phyloP scores from a whole-genome alignment of 192 early-diverging fungal species.

The Coemansia sp. region DNA sequence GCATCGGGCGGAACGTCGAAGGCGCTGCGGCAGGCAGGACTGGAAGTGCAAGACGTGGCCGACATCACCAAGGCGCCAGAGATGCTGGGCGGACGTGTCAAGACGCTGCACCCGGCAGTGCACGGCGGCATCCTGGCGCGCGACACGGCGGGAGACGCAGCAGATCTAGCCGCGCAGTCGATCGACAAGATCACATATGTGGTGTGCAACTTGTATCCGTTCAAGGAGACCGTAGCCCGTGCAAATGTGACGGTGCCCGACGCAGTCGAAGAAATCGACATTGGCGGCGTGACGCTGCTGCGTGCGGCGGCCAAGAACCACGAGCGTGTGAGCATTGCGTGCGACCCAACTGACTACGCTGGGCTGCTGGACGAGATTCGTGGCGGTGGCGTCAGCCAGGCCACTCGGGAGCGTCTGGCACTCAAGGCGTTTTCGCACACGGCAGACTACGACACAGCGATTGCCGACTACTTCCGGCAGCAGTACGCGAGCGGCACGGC shows the following conservation, averaged over 20 bases:
- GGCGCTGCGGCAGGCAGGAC: slow-evolving; percentile 81
- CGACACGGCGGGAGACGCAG: slow-evolving; percentile 75
- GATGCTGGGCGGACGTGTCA: slow-evolving; percentile 98
- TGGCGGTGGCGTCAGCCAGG: slow-evolving; percentile 62
- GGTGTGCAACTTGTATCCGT: slow-evolving; percentile 98
- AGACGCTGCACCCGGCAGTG: slow-evolving; percentile 97
- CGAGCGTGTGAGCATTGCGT: slow-evolving; percentile 85
- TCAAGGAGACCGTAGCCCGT: slow-evolving; percentile 90
- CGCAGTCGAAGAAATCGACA: slow-evolving; percentile 98
- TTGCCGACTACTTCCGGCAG: slow-evolving; percentile 91
- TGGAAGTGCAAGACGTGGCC: slow-evolving; percentile 91
- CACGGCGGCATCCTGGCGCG: slow-evolving; percentile 97
- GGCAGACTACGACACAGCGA: slow-evolving; percentile 92
- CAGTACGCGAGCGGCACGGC: slow-evolving; percentile 77
- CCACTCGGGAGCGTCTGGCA: slow-evolving; percentile 74
- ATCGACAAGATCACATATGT: slow-evolving; percentile 94
- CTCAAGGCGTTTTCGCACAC: slow-evolving; percentile 97
- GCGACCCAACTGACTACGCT: slow-evolving; percentile 90
- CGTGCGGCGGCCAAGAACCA: slow-evolving; percentile 99
- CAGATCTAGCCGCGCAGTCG: slow-evolving; percentile 82
- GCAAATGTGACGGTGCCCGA: slow-evolving; percentile 85
- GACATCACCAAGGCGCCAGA: slow-evolving; percentile 98
- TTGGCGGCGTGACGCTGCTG: slow-evolving; percentile 96
- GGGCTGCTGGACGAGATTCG: slow-evolving; percentile 74
- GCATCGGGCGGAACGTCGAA: slow-evolving; percentile 96